A percentile compares a stretch with the other conserved stretches of the same genome.
phyloP scores from a whole-genome alignment of 768 basidiomycete genomes.

The Ramaria sp. region DNA sequence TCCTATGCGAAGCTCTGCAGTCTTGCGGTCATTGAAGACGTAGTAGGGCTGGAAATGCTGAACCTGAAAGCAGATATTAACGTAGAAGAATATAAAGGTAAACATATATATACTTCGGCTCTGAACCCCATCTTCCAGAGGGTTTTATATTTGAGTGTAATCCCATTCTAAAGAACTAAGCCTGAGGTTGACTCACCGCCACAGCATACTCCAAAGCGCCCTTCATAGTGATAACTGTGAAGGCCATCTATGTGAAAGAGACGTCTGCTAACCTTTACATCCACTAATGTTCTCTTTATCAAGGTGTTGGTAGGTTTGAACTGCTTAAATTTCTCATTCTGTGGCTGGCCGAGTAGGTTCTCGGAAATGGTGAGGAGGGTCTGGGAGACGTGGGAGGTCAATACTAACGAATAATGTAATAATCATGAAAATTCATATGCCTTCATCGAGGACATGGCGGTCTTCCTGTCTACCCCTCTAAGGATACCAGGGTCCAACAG shows the following conservation, averaged over 20 bases:
- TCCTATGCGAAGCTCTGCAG: slow-evolving; percentile 51
- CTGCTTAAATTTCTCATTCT: slow-evolving; percentile 57
- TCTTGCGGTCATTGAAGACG: slow-evolving; percentile 39
- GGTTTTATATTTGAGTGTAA: neutral
- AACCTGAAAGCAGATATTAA: slow-evolving; percentile 32
- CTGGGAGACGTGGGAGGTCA: slow-evolving; percentile 26
- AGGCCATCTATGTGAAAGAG: neutral
- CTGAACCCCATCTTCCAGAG: slow-evolving; percentile 74
- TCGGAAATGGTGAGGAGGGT: slow-evolving; percentile 57
- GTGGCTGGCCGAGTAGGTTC: slow-evolving; percentile 63
- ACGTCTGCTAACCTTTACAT: slow-evolving; percentile 31
- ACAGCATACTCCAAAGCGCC: slow-evolving; percentile 74
- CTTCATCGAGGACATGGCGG: slow-evolving; percentile 52
- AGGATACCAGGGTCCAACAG: slow-evolving; percentile 71
- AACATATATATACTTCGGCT: slow-evolving; percentile 37
- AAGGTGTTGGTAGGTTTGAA: slow-evolving; percentile 68
- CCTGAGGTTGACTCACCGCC: slow-evolving; percentile 37
- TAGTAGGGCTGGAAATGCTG: slow-evolving; percentile 66
- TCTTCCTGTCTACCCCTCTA: slow-evolving; percentile 54
- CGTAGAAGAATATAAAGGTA: neutral
- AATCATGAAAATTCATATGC: slow-evolving; percentile 27
- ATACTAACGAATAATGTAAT: slow-evolving; percentile 9
- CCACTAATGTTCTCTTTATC: slow-evolving; percentile 57
- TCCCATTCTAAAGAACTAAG: neutral
- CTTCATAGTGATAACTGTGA: slow-evolving; percentile 10